A percentile compares a stretch with the other conserved stretches of the same genome.
Conservation (phyloP, 2,329 filamentous ascomycete genomes). For the Fusarium floridanum region DNA sequence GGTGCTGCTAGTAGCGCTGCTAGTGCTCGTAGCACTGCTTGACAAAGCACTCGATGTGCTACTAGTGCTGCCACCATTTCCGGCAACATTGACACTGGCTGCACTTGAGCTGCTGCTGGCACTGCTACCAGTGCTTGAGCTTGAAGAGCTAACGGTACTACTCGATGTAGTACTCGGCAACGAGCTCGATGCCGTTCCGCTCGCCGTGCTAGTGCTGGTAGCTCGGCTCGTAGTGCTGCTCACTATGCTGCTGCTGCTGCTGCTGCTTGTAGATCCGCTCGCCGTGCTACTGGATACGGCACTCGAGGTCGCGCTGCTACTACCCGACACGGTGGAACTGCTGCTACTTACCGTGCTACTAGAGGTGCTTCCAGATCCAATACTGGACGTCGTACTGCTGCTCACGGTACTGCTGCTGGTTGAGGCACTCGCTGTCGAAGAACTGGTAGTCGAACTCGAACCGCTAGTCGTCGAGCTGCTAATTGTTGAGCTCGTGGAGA, state of each 20-base stretch:
- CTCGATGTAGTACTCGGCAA: neutral
- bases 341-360: neutral
- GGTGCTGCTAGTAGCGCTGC: neutral
- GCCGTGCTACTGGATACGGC: too few species aligned
- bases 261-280: too few species aligned
- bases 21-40: neutral
- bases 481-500: neutral
- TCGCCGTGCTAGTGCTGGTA: neutral
- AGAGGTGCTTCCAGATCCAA: too few species aligned
- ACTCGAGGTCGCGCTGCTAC: neutral
- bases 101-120: neutral
- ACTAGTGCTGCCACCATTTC: neutral
- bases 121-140: neutral
- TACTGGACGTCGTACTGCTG: too few species aligned
- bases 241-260: too few species aligned
- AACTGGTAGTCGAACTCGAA: neutral
- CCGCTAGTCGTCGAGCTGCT: neutral
- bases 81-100: neutral
- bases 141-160: neutral
- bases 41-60: neutral
- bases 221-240: neutral
- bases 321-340: neutral
- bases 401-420: neutral
- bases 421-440: neutral
- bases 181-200: neutral